Evolutionary conservation across 2,329 filamentous ascomycete species (phyloP), one percentile per base, ranked within the genome.

Genomic region (Talaromyces pinophilus): DNA sequence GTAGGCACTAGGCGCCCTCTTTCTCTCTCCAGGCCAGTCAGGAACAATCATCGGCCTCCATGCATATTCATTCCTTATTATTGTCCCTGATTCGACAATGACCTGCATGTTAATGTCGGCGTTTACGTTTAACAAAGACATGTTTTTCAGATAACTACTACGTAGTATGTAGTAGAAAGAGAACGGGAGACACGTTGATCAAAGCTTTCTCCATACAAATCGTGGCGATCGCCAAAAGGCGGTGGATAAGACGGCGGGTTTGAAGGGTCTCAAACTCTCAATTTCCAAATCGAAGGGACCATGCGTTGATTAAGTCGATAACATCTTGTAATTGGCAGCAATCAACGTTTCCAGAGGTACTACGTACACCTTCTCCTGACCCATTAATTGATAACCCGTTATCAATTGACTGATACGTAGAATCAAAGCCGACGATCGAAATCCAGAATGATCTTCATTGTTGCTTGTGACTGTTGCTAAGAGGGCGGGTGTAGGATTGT

Each of bases 21-120:
- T 60, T 19, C 25, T 44, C 5, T 60, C 57, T 46, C 11, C 57
- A 46, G 57, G 57, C 57, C 57, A 60, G 57, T 60, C 57, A 60
- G 38, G 57, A 44, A 44, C 38, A 33, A 42, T 60, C 57, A 25
- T 30, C 15, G 38, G 57, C 38, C 35, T 59, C 38, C 35, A 59
- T 44, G 57, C 38, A 44, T 30, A 60, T 46, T 30, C 57, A 44
- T 46, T 44, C 57, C 11, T 28, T 22, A 46, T 15, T 60, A 22
- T 44, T 22, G 40, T 60, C 22, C 38, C 22, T 42, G 38, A 60
- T 46, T 60, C 57, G 54, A 40, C 54, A 57, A 57, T 57, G 40
- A 33, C 54, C 54, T 57, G 54, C 54, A 57, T 57, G 19, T 40
- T 38, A 15, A 57, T 7, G n/a, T 57, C 19, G 54, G 33, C n/a